These are phyloP conservation scores for Yamadazyma philogaea DNA, from an alignment of 805 yeast species.

Conservation along the genomic window DNA sequence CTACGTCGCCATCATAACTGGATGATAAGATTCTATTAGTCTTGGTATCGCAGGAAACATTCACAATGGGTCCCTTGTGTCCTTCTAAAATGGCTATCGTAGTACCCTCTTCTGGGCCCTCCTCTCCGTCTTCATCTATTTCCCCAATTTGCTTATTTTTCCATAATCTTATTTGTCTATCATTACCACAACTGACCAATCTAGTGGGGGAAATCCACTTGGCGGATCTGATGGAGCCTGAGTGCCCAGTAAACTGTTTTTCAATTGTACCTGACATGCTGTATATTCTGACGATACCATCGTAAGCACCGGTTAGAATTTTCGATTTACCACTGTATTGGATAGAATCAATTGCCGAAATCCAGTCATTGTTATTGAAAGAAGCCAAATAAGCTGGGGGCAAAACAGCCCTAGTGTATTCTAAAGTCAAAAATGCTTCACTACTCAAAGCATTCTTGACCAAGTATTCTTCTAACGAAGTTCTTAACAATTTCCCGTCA, in stretches of 20 bases:
- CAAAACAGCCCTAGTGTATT: conserved; percentile 86
- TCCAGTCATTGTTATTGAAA: conserved; percentile 93
- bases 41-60: conserved; percentile 55
- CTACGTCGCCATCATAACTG: conserved; percentile 74
- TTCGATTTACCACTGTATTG: conserved; percentile 44
- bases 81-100: conserved; percentile 86
- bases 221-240: conserved; percentile 80
- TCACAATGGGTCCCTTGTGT: conserved; percentile 83
- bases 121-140: conserved; percentile 31
- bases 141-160: conserved; percentile 49
- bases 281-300: conserved; percentile 91
- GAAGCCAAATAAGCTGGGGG: conserved; percentile 93
- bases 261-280: conserved; percentile 75
- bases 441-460: conserved; percentile 72
- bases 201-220: conserved; percentile 74
- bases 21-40: conserved; percentile 75
- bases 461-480: conserved; percentile 77
- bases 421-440: conserved; percentile 76
- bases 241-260: conserved; percentile 82
- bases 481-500: conserved; percentile 76
- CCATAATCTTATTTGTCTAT: conserved; percentile 88
- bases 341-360: conserved; percentile 66
- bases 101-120: conserved; percentile 57
- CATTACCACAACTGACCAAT: conserved; percentile 83
- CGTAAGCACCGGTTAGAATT: conserved; percentile 87